phyloP scores from a whole-genome alignment of 257 asterid genomes.

The Solanum pimpinellifolium region DNA sequence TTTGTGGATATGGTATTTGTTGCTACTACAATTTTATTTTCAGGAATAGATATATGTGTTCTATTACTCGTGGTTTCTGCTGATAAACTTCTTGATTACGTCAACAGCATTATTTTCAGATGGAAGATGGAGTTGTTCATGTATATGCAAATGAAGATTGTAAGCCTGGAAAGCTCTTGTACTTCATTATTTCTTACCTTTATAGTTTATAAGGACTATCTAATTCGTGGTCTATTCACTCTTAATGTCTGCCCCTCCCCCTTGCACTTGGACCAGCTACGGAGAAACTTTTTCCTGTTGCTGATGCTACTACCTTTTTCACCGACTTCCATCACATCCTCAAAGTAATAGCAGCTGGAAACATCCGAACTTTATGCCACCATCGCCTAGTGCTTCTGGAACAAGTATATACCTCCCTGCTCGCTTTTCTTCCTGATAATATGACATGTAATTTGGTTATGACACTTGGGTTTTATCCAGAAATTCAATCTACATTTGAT shows the following conservation, averaged over 20 bases:
- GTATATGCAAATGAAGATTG: conserved; percentile 77
- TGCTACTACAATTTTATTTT: background rate
- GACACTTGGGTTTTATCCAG: conserved; percentile 23
- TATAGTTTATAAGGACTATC: background rate
- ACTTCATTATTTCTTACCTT: background rate
- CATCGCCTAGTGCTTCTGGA: conserved; percentile 91
- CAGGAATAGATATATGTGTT: background rate
- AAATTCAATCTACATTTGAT: conserved; percentile 97
- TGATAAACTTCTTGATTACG: conserved; percentile 8
- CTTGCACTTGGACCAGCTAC: conserved; percentile 42
- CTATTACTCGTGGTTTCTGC: background rate
- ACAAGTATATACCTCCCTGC: conserved; percentile 37
- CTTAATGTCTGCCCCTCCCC: background rate
- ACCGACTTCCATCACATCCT: conserved; percentile 93
- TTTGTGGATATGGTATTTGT: background rate
- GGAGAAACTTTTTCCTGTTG: conserved; percentile 80
- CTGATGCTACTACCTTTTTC: conserved; percentile 89
- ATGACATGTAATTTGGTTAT: background rate
- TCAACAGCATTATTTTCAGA: conserved; percentile 79
- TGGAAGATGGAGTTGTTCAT: conserved; percentile 98
- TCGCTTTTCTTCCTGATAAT: background rate
- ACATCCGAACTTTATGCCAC: conserved; percentile 81
- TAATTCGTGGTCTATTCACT: background rate
- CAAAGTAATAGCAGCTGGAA: conserved; percentile 92
- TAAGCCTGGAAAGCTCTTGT: conserved; percentile 25